These are phyloP conservation scores for Papiliotrema laurentii DNA, from an alignment of 1,284 basidiomycete genomes.

Conservation along the genomic window DNA sequence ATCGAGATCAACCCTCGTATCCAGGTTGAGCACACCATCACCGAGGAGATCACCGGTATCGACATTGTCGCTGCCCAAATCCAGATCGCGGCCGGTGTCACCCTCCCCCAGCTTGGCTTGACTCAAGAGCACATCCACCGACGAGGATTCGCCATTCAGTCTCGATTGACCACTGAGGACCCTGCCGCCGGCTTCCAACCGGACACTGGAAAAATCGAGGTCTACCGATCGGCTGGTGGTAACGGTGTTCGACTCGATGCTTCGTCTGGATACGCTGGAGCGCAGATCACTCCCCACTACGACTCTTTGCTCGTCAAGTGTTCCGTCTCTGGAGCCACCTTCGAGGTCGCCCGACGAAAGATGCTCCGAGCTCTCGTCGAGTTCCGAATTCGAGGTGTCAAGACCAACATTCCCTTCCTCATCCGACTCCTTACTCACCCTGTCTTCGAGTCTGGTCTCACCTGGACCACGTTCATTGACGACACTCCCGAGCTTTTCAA, in stretches of 20 bases:
- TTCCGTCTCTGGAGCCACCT: constrained; percentile 92
- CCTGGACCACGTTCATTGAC: constrained; percentile 99
- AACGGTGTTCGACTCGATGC: constrained; percentile 98
- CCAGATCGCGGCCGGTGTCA: constrained; percentile 95
- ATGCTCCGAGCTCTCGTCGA: constrained; percentile 98
- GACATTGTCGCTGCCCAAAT: constrained; percentile 98
- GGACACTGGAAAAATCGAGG: constrained; percentile 98
- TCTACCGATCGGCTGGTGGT: constrained; percentile 96
- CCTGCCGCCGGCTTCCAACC: constrained; percentile 88
- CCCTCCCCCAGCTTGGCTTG: constrained; percentile 89
- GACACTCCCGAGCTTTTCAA: constrained; percentile 99
- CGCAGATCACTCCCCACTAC: constrained; percentile 99
- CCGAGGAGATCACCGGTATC: constrained; percentile 98
- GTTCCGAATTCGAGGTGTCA: constrained; percentile 98
- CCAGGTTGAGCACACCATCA: constrained; percentile 97
- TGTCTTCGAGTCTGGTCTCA: constrained; percentile 90
- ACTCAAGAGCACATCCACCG: constrained; percentile 96
- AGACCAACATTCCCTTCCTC: constrained; percentile 99
- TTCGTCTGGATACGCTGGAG: constrained; percentile 95
- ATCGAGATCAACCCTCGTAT: constrained; percentile 99
- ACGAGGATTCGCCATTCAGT: constrained; percentile 97
- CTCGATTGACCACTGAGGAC: constrained; percentile 99
- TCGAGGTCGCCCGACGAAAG: constrained; percentile 96
- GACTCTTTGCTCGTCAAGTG: constrained; percentile 98
- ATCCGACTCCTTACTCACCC: constrained; percentile 98